Conservation (phyloP, 2,329 filamentous ascomycete genomes). For the Lomentospora prolificans region DNA sequence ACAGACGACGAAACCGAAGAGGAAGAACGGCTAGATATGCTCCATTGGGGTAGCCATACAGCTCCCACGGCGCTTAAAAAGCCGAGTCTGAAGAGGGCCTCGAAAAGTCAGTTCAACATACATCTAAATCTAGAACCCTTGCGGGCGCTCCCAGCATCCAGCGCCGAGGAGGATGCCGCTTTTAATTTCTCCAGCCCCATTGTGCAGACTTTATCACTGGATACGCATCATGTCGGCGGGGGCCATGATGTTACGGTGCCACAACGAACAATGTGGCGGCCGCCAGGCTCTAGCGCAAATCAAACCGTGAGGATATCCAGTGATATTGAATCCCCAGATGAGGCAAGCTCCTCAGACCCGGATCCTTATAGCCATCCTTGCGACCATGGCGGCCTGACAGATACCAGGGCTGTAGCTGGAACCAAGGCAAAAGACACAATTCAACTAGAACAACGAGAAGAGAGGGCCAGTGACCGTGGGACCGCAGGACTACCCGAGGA, state of each 20-base stretch:
- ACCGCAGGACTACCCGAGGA: not conserved
- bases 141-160: no score
- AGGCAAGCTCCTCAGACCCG: not conserved
- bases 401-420: not conserved
- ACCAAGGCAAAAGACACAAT: not conserved
- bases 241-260: no score
- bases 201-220: no score
- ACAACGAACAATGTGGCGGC: no score
- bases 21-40: not conserved
- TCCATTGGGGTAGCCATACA: not conserved
- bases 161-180: no score
- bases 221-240: no score
- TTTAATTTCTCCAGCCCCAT: no score
- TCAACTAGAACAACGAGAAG: not conserved
- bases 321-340: no score
- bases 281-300: no score
- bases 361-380: not conserved
- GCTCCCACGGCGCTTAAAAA: not conserved
- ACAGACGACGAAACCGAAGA: not conserved
- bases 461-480: not conserved
- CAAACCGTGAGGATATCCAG: no score
- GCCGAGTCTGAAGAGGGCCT: not conserved
- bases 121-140: slow-evolving; percentile 3
- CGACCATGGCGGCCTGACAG: not conserved
- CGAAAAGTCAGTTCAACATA: slow-evolving; percentile 1